phyloP scores from a whole-genome alignment of 2,329 filamentous ascomycete species.

The Sarocladiaceae sp. region DNA sequence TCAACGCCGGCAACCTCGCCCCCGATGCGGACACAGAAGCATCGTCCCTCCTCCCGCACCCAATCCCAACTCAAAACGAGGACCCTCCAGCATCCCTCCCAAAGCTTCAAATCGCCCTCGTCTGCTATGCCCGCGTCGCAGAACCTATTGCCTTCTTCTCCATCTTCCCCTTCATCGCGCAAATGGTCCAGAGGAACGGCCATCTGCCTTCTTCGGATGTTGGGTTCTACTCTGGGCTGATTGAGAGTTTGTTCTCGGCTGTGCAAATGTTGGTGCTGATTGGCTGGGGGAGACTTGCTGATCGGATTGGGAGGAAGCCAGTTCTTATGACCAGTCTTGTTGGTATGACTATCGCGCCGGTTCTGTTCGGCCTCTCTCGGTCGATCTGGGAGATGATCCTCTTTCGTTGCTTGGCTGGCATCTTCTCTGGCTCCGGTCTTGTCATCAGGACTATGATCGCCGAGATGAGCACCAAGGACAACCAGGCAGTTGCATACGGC shows the following conservation, averaged over 20 bases:
- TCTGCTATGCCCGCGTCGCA: constrained; percentile 69
- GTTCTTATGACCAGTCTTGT: constrained; percentile 63
- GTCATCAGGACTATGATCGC: constrained; percentile 74
- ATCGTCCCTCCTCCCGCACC: not conserved
- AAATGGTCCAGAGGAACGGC: constrained; percentile 69
- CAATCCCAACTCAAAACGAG: not conserved
- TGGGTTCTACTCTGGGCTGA: constrained; percentile 75
- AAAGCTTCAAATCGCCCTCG: constrained; percentile 62
- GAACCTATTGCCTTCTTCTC: constrained; percentile 81
- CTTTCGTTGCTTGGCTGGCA: constrained; percentile 65
- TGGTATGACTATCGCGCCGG: constrained; percentile 57
- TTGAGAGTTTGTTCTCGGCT: constrained; percentile 68
- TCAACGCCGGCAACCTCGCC: constrained; percentile 4
- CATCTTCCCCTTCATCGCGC: constrained; percentile 76
- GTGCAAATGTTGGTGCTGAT: constrained; percentile 78
- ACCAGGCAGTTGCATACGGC: constrained; percentile 69
- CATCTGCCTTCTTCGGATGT: constrained; percentile 59
- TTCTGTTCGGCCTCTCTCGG: constrained; percentile 64
- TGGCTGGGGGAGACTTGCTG: constrained; percentile 59
- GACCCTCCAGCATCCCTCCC: constrained; percentile 38
- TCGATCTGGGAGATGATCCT: constrained; percentile 71
- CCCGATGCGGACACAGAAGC: constrained; percentile 10
- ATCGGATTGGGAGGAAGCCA: constrained; percentile 68
- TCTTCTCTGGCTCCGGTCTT: constrained; percentile 71
- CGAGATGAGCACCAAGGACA: constrained; percentile 65